Evolutionary conservation across 176 grass and related monocot species (phyloP).

Genomic region (Ensete glaucum): DNA sequence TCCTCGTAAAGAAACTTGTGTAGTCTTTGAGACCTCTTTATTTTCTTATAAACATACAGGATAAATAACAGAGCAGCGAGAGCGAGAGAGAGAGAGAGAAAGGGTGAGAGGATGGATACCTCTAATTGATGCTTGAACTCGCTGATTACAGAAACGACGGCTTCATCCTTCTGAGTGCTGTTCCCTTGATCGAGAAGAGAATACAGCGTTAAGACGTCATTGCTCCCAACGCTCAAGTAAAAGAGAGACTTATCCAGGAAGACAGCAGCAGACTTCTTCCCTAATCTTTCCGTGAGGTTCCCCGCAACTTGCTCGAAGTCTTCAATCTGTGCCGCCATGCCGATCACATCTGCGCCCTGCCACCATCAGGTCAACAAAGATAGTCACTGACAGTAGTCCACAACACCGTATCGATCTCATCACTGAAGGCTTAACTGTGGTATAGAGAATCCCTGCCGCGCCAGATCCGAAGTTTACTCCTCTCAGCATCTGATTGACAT

Average conservation of each 20-base stretch:
- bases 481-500: not conserved
- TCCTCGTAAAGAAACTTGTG: too few relatives aligned
- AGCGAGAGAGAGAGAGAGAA: too few relatives aligned
- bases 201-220: slow-evolving; percentile 26
- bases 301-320: slow-evolving; percentile 8
- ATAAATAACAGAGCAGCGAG: too few relatives aligned
- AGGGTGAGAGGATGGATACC: not conserved
- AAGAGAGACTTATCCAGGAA: slow-evolving; percentile 23
- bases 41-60: too few relatives aligned
- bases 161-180: slow-evolving; percentile 6
- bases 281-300: slow-evolving; percentile 11
- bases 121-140: slow-evolving; percentile 17
- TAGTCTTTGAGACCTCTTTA: too few relatives aligned
- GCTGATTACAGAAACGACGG: slow-evolving; percentile 10
- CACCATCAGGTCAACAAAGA: too few relatives aligned
- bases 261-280: not conserved
- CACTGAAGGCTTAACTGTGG: slow-evolving; percentile 10
- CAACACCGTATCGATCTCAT: not conserved
- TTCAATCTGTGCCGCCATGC: slow-evolving; percentile 20
- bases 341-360: slow-evolving; percentile 5
- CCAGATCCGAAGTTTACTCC: slow-evolving; percentile 34
- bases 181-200: not conserved
- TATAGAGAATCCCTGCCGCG: slow-evolving; percentile 30
- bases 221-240: slow-evolving; percentile 17
- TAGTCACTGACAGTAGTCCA: too few relatives aligned